phyloP scores from a whole-genome alignment of 2,329 filamentous ascomycete genomes.

The Tolypocladium cylindrosporum region DNA sequence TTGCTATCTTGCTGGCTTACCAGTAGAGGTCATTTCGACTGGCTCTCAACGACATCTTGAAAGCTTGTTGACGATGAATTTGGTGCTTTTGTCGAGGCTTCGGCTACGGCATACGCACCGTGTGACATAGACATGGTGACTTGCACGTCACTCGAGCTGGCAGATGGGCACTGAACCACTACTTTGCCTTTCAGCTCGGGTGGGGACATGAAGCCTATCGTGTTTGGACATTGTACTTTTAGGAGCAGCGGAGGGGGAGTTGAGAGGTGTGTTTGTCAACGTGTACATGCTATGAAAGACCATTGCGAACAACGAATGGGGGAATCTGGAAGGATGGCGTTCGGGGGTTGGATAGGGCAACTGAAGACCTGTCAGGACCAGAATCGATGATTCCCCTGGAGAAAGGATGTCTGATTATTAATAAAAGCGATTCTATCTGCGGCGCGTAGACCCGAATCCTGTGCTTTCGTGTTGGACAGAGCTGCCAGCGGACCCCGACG shows the following conservation, averaged over 20 bases:
- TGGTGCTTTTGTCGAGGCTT: background rate
- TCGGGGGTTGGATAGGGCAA: constrained; percentile 10
- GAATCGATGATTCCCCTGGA: background rate
- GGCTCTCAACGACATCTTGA: constrained; percentile 1
- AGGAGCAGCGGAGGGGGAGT: constrained; percentile 5
- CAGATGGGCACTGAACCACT: background rate
- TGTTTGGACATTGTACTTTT: constrained; percentile 17
- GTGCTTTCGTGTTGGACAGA: constrained; percentile 55
- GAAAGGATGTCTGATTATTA: background rate
- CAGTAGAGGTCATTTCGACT: background rate
- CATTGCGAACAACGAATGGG: background rate
- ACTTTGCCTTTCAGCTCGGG: background rate
- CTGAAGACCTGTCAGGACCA: constrained; percentile 4
- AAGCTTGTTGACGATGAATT: constrained; percentile 1
- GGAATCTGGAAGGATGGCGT: constrained; percentile 1
- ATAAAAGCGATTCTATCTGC: constrained; percentile 29
- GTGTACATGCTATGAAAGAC: constrained; percentile 11
- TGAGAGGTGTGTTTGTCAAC: constrained; percentile 5
- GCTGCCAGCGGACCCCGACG: constrained; percentile 21
- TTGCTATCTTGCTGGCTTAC: background rate
- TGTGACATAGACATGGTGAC: background rate
- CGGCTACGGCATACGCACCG: background rate
- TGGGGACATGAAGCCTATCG: background rate
- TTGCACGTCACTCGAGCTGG: background rate
- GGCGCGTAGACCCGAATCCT: constrained; percentile 60